These are phyloP conservation scores for Cymbopogon flexuosus DNA, from an alignment of 202 grass and related monocot species.

Conservation along the genomic window DNA sequence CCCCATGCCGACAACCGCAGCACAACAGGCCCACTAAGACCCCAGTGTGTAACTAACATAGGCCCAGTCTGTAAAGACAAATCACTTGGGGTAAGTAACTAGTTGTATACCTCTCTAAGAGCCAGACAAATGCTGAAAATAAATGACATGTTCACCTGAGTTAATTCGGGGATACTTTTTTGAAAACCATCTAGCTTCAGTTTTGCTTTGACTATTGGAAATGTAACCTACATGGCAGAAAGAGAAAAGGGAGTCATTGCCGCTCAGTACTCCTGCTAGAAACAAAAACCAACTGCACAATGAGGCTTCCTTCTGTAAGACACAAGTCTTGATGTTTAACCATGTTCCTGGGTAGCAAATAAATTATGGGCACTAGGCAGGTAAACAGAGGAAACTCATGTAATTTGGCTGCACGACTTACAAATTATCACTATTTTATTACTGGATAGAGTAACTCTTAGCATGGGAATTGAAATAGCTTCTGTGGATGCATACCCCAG, in stretches of 20 bases:
- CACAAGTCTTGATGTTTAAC: background rate
- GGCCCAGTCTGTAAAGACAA: conserved; percentile 56
- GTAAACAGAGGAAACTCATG: background rate
- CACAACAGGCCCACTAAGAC: conserved; percentile 80
- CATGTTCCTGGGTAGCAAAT: background rate
- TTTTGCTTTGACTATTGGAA: conserved; percentile 73
- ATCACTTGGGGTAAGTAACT: conserved; percentile 13
- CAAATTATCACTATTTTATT: background rate
- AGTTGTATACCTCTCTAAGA: background rate
- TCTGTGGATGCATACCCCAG: conserved; percentile 57
- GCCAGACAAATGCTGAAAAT: background rate
- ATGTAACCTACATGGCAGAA: conserved; percentile 53
- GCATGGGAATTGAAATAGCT: background rate
- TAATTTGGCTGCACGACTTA: background rate
- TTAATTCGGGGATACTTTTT: conserved; percentile 58
- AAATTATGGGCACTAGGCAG: background rate
- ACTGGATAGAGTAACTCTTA: background rate
- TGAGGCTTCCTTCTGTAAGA: background rate
- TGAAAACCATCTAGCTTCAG: conserved; percentile 57
- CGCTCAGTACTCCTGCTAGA: background rate
- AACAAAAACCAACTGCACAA: background rate
- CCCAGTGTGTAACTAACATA: conserved; percentile 94
- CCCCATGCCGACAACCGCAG: conserved; percentile 88
- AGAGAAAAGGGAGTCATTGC: background rate
- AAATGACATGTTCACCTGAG: conserved; percentile 44